A percentile compares a stretch with the other conserved stretches of the same genome.
phyloP scores from a whole-genome alignment of 176 grass and related monocot species.

The Triticum aestivum region DNA sequence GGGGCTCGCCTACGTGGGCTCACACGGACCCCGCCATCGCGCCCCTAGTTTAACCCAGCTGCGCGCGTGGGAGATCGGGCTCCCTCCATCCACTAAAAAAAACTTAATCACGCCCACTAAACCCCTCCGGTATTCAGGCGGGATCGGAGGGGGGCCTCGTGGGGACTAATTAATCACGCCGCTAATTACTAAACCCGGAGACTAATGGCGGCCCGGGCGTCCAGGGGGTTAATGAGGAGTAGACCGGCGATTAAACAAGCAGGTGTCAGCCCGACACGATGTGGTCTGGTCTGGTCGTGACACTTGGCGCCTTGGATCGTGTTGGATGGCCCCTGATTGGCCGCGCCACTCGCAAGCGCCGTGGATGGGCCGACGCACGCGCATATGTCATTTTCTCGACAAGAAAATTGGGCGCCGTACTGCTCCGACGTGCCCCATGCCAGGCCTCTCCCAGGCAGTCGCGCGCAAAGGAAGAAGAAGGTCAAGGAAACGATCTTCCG shows the following conservation, averaged over 20 bases:
- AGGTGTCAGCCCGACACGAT: constrained; percentile 44
- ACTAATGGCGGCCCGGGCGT: neutral
- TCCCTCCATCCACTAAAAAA: too few species aligned
- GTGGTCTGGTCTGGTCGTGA: constrained; percentile 48
- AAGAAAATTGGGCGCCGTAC: neutral
- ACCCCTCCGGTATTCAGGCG: neutral
- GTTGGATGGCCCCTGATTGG: neutral
- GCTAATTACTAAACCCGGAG: neutral
- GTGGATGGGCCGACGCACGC: neutral
- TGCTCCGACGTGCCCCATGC: neutral
- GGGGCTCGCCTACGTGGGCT: constrained; percentile 12
- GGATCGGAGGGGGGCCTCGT: constrained; percentile 14
- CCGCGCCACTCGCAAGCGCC: neutral
- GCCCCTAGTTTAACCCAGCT: neutral
- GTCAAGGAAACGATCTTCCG: too few species aligned
- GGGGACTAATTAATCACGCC: constrained; percentile 14
- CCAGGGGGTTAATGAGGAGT: neutral
- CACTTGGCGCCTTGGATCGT: constrained; percentile 36
- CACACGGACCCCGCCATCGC: constrained; percentile 11
- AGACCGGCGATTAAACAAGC: constrained; percentile 47
- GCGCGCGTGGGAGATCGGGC: neutral
- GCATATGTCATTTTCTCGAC: neutral
- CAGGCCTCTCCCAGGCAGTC: too few species aligned
- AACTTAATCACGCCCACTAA: neutral
- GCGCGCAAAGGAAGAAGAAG: too few species aligned